These are phyloP conservation scores for Tolypocladium inflatum DNA, from an alignment of 2,329 filamentous ascomycete genomes.

Conservation along the genomic window DNA sequence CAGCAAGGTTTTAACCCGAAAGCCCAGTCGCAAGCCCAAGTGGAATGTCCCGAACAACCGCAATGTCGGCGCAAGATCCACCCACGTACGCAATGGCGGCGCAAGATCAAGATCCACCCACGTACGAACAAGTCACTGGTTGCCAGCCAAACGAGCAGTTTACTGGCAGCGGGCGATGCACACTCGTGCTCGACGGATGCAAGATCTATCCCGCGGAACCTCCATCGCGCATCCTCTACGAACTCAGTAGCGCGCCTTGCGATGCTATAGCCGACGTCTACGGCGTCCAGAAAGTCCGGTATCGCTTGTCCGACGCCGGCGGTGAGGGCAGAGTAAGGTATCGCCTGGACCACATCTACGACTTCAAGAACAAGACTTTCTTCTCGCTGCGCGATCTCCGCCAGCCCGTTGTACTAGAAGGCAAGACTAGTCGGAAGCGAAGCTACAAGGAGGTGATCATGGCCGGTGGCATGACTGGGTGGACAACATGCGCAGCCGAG, in stretches of 20 bases:
- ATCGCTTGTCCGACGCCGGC: not conserved
- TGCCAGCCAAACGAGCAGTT: not conserved
- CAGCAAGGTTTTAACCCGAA: too few species aligned
- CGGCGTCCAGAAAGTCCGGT: not conserved
- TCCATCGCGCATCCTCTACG: not conserved
- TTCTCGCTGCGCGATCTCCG: not conserved
- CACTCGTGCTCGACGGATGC: not conserved
- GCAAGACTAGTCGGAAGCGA: too few species aligned
- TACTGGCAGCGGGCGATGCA: not conserved
- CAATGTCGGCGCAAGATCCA: too few species aligned
- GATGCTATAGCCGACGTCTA: not conserved
- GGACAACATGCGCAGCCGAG: too few species aligned
- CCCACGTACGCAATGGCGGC: not conserved
- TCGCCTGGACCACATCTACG: not conserved
- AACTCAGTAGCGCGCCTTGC: not conserved
- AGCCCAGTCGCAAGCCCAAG: too few species aligned
- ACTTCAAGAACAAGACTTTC: not conserved
- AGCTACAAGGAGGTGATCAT: too few species aligned
- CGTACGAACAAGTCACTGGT: not conserved
- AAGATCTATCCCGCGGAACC: not conserved
- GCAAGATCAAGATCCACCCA: slow-evolving; percentile 9
- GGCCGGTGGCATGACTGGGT: too few species aligned
- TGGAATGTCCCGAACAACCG: too few species aligned
- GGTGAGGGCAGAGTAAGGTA: not conserved
- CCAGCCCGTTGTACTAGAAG: too few species aligned